Evolutionary conservation across 306 rosid genomes (phyloP), one percentile per base, ranked within the genome.

Genomic region (Psophocarpus tetragonolobus): DNA sequence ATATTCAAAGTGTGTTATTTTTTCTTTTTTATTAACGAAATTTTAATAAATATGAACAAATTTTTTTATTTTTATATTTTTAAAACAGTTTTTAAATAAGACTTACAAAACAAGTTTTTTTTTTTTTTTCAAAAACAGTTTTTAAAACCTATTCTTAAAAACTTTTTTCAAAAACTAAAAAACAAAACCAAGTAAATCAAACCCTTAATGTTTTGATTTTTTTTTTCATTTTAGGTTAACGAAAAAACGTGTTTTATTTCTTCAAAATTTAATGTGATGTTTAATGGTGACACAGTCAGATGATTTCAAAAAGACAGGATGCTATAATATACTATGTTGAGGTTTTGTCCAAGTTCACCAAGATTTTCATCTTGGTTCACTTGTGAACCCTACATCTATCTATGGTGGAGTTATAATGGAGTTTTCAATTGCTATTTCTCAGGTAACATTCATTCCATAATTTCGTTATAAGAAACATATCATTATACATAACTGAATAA

Each of bases 331-430:
- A 2, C 10, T 3, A 3, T 80, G 83, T 23, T 2, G n/a, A 0
- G 79, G 83, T 20, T 80, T 80, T 21, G 45, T 63, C 7, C 79
- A 71, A 0, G 36, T 2, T 1, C 21, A 24, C 0, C 0, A 0
- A 0, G 8, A 15, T 21, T 2, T 2, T 11, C 1, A 35, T 23
- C 4, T 39, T 3, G 79, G 74, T 12, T 0, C 14, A 8, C 74
- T 1, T 2, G 2, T 50, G 8, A 0, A 0, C 1, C 0, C 11
- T 3, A 51, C 27, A 71, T 80, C 83, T 12, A 0, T 0, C 0
- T 72, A 72, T 14, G 67, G 21, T 11, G 74, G 68, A 3, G 0
- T 0, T 0, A 26, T 24, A 5, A 0, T 0, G 38, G 29, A 5
- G 10, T 0, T 50, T 13, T 0, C 23, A 0, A 0, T 53, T n/a